Conservation (phyloP, 2,329 filamentous ascomycete species). For the Ramularia endophylla region DNA sequence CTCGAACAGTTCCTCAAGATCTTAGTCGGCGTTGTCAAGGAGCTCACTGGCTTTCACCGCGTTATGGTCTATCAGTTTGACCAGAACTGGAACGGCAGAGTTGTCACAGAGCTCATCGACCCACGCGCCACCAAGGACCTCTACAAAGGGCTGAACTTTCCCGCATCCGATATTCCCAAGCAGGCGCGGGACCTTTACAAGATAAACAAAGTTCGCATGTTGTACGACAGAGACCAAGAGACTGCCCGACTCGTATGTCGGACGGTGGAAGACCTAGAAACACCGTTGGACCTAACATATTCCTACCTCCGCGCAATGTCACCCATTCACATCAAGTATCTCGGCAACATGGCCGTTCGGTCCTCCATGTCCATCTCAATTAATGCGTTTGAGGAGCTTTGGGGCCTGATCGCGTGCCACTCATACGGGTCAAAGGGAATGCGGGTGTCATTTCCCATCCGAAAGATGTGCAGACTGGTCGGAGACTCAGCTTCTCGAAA, state of each 20-base stretch:
- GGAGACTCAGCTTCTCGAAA: conserved; percentile 82
- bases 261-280: conserved; percentile 64
- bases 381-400: conserved; percentile 76
- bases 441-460: conserved; percentile 86
- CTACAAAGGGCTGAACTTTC: conserved; percentile 83
- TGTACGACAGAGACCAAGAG: conserved; percentile 77
- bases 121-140: conserved; percentile 72
- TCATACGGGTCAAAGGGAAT: conserved; percentile 71
- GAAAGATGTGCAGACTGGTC: conserved; percentile 85
- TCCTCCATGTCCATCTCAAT: conserved; percentile 94
- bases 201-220: conserved; percentile 78
- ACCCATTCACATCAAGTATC: conserved; percentile 81
- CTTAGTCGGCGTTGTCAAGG: conserved; percentile 78
- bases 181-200: conserved; percentile 87
- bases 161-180: conserved; percentile 77
- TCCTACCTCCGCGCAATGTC: conserved; percentile 84
- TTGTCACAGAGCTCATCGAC: conserved; percentile 83
- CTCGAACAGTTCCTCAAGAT: conserved; percentile 73
- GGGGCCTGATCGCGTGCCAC: conserved; percentile 85
- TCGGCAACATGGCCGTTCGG: conserved; percentile 83
- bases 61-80: conserved; percentile 95
- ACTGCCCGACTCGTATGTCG: conserved; percentile 79
- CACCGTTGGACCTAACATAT: conserved; percentile 75
- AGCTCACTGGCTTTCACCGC: conserved; percentile 83
- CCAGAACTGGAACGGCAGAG: conserved; percentile 71